Evolutionary conservation across 257 asterid genomes (phyloP).

Genomic region (Solanum medicagineum): DNA sequence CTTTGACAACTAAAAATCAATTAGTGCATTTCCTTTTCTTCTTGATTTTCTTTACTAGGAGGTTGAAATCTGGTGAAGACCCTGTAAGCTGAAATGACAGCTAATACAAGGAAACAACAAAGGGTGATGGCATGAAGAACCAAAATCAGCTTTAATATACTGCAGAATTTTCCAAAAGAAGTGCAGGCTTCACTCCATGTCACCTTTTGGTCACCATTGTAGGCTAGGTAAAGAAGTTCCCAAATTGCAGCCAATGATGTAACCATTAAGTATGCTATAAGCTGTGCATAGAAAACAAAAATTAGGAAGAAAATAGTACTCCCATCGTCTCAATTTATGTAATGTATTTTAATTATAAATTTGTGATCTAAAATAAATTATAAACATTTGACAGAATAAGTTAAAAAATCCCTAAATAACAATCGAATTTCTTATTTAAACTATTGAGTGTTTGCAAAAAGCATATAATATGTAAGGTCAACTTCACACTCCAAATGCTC

Average conservation of each 20-base stretch:
- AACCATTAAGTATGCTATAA: slow-evolving; percentile 76
- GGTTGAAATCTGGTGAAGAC: slow-evolving; percentile 56
- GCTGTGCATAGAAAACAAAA: slow-evolving; percentile 16
- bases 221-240: slow-evolving; percentile 60
- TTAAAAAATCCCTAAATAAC: background rate
- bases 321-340: background rate
- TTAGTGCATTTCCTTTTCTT: slow-evolving; percentile 3
- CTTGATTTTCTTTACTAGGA: slow-evolving; percentile 36
- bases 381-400: background rate
- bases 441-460: background rate
- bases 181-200: slow-evolving; percentile 90
- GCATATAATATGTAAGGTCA: no score
- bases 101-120: slow-evolving; percentile 53
- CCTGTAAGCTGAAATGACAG: slow-evolving; percentile 67
- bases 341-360: background rate
- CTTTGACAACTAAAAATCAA: background rate
- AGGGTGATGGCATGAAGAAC: slow-evolving; percentile 42
- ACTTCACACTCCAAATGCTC: background rate
- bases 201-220: slow-evolving; percentile 56
- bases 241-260: slow-evolving; percentile 54
- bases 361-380: background rate
- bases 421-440: background rate
- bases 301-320: background rate
- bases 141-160: slow-evolving; percentile 44
- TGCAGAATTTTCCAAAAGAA: slow-evolving; percentile 66